These are phyloP conservation scores for Aspergillus ellipticus DNA, from an alignment of 495 filamentous ascomycete species.

Conservation along the genomic window DNA sequence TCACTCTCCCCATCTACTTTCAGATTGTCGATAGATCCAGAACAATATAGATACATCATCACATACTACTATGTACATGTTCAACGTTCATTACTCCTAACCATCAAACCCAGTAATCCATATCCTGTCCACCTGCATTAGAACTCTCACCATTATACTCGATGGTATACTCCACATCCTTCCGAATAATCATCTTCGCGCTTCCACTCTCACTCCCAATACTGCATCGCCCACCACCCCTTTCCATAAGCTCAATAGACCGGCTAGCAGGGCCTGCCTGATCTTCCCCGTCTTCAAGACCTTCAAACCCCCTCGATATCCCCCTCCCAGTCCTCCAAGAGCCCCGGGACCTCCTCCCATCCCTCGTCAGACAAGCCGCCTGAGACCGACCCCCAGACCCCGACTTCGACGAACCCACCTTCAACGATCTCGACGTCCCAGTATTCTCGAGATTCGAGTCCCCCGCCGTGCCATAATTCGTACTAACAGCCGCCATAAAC, in stretches of 20 bases:
- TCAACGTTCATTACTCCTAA: background rate
- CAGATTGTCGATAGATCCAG: no score
- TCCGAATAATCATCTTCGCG: slow-evolving; percentile 43
- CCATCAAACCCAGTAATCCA: slow-evolving; percentile 11
- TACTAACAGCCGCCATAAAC: slow-evolving; percentile 49
- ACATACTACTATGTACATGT: background rate
- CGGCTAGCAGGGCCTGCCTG: background rate
- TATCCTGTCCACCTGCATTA: background rate
- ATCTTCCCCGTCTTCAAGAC: background rate
- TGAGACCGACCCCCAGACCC: slow-evolving; percentile 17
- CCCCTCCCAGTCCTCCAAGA: background rate
- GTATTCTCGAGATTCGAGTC: slow-evolving; percentile 32
- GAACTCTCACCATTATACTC: slow-evolving; percentile 15
- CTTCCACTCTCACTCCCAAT: slow-evolving; percentile 21
- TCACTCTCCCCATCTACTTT: background rate
- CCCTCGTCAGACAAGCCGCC: slow-evolving; percentile 10
- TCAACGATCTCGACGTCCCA: slow-evolving; percentile 16
- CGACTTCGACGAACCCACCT: slow-evolving; percentile 9
- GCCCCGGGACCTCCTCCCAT: background rate
- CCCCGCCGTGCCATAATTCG: slow-evolving; percentile 42
- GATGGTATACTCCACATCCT: slow-evolving; percentile 38
- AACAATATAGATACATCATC: background rate
- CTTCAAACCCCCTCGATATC: background rate
- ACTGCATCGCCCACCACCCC: slow-evolving; percentile 14
- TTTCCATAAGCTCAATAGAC: slow-evolving; percentile 16